phyloP scores from a whole-genome alignment of 2,329 filamentous ascomycete genomes.

The Lomentospora prolificans region DNA sequence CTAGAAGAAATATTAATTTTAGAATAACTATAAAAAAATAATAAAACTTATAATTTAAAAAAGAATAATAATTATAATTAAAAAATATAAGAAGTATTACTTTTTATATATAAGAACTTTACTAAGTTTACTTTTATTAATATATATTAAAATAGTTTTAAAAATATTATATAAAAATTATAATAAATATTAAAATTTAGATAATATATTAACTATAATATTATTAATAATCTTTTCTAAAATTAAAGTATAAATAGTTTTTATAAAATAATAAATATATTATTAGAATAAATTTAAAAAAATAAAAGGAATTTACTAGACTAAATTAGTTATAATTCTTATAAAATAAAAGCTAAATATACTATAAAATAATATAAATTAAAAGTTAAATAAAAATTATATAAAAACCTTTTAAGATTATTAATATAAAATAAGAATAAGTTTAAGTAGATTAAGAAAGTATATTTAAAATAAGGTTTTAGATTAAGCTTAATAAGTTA shows the following conservation, averaged over 20 bases:
- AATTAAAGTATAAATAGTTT: background rate
- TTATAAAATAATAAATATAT: constrained; percentile 1
- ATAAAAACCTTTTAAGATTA: constrained; percentile 4
- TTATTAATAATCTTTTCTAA: background rate
- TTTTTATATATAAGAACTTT: background rate
- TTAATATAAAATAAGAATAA: constrained; percentile 2
- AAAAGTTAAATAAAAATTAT: background rate
- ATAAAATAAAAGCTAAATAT: background rate
- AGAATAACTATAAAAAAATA: background rate
- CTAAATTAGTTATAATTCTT: background rate
- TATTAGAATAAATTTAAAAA: constrained; percentile 4
- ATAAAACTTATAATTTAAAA: too few species aligned
- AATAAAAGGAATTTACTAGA: background rate
- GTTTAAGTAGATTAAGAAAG: constrained; percentile 3
- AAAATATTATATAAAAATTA: constrained; percentile 2
- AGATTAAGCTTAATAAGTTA: constrained; percentile 2
- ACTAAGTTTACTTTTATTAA: background rate
- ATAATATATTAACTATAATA: constrained; percentile 9
- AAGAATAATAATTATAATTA: background rate
- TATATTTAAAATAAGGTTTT: background rate
- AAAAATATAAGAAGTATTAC: background rate
- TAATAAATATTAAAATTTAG: constrained; percentile 1
- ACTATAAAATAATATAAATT: background rate
- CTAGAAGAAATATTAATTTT: background rate
- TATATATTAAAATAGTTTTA: constrained; percentile 10